Evolutionary conservation across 352 stramenopile species (phyloP), one percentile per base, ranked within the genome.

Genomic region (Globisporangium megalacanthum): DNA sequence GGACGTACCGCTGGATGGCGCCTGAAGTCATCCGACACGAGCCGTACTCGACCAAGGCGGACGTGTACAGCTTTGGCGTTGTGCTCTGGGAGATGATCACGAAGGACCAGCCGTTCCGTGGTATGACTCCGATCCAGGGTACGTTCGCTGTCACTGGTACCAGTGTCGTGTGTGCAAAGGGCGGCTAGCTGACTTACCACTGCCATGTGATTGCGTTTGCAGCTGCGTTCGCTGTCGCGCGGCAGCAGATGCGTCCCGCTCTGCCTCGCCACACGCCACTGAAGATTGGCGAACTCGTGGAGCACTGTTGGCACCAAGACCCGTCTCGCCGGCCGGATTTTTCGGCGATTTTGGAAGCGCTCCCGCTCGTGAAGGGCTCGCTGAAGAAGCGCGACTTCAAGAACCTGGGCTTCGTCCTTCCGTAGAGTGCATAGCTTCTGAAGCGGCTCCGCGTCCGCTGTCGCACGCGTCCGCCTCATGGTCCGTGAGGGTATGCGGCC

Each of bases 1-100:
- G 86, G 39, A 95, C 86, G n/a, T 95, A 95, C 61, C 78, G 95
- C 37, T 98, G 96, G 80, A 98, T 98, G 93, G 92, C 93, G 11
- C 93, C 93, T 0, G 91, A 98, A 58, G 94, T 98, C 10, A 97
- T 97, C 46, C 88, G 93, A 9, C 88, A 93, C 61, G 77, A 93
- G 58, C 92, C 92, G 14, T 98, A 98, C 71, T 97, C 95, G 51
- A 94, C 80, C 56, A 97, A 97, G 63, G 92, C 88, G 3, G 95
- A 98, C 71, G 92, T 98, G 13, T 98, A 97, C 73, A 97, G 89
- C 42, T 98, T 96, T 68, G 93, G 82, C 31, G 81, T 96, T 20
- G 83, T 94, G 56, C 60, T 94, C 33, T 94, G 83, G 81, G 84
- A 96, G 65, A 77, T 95, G 60, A 81, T 94, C 41, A 66, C 80